Evolutionary conservation across 1,139 yeast genomes (phyloP).

Genomic region (Protomyces inundatus): DNA sequence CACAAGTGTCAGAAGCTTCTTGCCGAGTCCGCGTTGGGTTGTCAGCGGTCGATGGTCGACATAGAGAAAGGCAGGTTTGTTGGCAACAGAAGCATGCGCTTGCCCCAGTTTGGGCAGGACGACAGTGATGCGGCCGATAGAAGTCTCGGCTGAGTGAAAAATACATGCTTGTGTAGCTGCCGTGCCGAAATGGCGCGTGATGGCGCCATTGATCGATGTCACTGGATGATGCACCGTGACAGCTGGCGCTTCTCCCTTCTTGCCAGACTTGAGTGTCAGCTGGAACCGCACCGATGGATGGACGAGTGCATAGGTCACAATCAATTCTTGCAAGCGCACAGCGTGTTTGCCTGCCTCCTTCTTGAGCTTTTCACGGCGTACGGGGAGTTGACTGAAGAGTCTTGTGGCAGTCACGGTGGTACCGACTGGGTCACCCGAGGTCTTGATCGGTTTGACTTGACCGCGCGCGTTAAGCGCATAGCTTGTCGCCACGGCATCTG

Average conservation of each 20-base stretch:
- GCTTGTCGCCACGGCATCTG: slow-evolving; percentile 38
- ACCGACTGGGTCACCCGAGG: slow-evolving; percentile 35
- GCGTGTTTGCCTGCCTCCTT: slow-evolving; percentile 36
- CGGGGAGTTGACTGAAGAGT: slow-evolving; percentile 40
- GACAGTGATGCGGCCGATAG: slow-evolving; percentile 23
- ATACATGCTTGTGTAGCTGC: slow-evolving; percentile 27
- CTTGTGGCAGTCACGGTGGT: slow-evolving; percentile 41
- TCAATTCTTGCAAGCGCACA: slow-evolving; percentile 35
- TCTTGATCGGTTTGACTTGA: slow-evolving; percentile 32
- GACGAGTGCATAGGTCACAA: slow-evolving; percentile 40
- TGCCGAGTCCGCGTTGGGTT: slow-evolving; percentile 37
- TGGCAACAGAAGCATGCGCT: background rate
- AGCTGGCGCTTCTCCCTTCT: slow-evolving; percentile 21
- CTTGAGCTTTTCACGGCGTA: slow-evolving; percentile 39
- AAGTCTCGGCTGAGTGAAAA: slow-evolving; percentile 21
- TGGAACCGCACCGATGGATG: slow-evolving; percentile 39
- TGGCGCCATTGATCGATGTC: slow-evolving; percentile 29
- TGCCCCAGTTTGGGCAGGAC: slow-evolving; percentile 23
- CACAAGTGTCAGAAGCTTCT: slow-evolving; percentile 35
- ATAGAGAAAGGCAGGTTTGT: slow-evolving; percentile 24
- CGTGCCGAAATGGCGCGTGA: slow-evolving; percentile 25
- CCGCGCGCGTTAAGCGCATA: slow-evolving; percentile 43
- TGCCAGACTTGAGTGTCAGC: slow-evolving; percentile 32
- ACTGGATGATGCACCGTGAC: slow-evolving; percentile 18
- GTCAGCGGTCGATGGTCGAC: slow-evolving; percentile 42